phyloP scores from a whole-genome alignment of 768 basidiomycete species.

The Leccinum aurantiacum region DNA sequence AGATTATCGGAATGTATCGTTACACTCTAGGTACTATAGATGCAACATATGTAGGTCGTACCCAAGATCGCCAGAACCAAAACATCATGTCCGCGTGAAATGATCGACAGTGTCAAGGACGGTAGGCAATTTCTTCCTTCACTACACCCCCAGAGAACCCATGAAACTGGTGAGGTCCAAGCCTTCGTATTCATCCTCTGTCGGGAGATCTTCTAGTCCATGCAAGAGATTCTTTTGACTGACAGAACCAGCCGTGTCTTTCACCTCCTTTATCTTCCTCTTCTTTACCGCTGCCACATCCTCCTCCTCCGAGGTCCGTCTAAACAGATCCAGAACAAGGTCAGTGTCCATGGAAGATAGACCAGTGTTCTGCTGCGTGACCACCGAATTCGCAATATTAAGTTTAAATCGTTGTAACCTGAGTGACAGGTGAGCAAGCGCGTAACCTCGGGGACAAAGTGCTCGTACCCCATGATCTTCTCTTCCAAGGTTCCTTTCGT shows the following conservation, averaged over 20 bases:
- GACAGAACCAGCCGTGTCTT: constrained; percentile 54
- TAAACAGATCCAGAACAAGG: constrained; percentile 92
- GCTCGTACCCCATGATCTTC: constrained; percentile 96
- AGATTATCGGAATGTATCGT: constrained; percentile 35
- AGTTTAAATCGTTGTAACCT: constrained; percentile 98
- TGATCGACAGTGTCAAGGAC: constrained; percentile 3
- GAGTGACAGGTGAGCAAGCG: constrained; percentile 13
- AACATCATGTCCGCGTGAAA: constrained; percentile 20
- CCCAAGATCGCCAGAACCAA: constrained; percentile 14
- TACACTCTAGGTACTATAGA: constrained; percentile 34
- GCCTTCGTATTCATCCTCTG: constrained; percentile 90
- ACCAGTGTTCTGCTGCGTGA: constrained; percentile 96
- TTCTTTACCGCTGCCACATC: constrained; percentile 57
- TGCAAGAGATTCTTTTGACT: constrained; percentile 83
- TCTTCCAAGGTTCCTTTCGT: constrained; percentile 97
- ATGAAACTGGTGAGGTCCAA: constrained; percentile 87
- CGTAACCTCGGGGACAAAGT: neutral
- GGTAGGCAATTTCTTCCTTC: constrained; percentile 13
- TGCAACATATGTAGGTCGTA: constrained; percentile 33
- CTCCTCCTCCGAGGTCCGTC: constrained; percentile 71
- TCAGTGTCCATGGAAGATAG: constrained; percentile 96
- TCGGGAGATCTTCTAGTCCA: constrained; percentile 87
- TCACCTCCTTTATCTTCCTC: constrained; percentile 47
- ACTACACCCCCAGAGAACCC: constrained; percentile 67
- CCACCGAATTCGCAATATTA: constrained; percentile 95